Evolutionary conservation across 805 yeast species (phyloP).

Genomic region (Saturnispora bothae): DNA sequence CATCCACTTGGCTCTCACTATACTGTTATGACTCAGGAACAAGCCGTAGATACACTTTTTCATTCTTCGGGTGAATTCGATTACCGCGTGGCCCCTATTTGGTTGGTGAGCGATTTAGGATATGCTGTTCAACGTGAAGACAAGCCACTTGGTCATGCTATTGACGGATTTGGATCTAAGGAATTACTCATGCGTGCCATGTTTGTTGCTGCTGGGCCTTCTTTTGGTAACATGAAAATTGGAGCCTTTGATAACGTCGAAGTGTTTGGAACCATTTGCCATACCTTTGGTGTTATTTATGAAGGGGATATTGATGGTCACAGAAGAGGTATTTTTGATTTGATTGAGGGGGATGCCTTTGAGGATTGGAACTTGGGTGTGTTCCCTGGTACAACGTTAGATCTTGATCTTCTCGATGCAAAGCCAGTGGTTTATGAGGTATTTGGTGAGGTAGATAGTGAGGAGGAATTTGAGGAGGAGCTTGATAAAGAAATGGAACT

Average conservation of each 20-base stretch:
- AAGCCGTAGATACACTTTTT: constrained; percentile 46
- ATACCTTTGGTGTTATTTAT: constrained; percentile 38
- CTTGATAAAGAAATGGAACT: no score
- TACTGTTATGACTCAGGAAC: constrained; percentile 41
- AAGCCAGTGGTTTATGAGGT: no score
- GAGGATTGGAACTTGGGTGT: no score
- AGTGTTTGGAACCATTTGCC: constrained; percentile 66
- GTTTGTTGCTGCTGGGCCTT: constrained; percentile 76
- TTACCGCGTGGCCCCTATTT: constrained; percentile 69
- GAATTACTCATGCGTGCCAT: constrained; percentile 75
- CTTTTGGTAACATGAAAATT: constrained; percentile 37
- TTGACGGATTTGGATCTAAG: constrained; percentile 76
- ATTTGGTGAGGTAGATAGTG: no score
- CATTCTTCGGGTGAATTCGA: constrained; percentile 34
- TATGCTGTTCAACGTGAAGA: constrained; percentile 51
- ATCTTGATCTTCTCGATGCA: no score
- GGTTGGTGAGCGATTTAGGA: constrained; percentile 80
- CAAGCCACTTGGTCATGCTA: constrained; percentile 57
- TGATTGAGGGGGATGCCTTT: no score
- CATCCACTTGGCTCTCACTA: constrained; percentile 27
- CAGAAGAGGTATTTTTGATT: no score
- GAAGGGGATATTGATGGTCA: no score
- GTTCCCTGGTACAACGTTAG: no score
- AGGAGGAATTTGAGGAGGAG: no score
- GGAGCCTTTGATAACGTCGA: constrained; percentile 65